Evolutionary conservation across 306 rosid genomes (phyloP).

Genomic region (Rosa rugosa): DNA sequence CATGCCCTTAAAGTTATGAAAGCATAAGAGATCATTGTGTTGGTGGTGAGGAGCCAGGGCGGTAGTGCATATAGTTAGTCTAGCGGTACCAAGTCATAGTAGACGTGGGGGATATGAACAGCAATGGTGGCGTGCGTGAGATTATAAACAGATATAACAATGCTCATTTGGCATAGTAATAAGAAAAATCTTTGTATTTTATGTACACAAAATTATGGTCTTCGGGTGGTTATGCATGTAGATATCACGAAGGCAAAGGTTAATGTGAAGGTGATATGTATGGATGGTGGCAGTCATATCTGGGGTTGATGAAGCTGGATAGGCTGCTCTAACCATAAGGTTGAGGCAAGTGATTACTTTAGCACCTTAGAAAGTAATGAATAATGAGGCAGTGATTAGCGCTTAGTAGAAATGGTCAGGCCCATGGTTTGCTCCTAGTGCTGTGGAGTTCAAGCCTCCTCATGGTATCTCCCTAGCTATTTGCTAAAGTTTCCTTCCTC

Average conservation of each 20-base stretch:
- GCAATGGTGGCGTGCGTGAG: background rate
- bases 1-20: background rate
- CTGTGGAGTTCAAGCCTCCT: background rate
- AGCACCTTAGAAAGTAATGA: background rate
- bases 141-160: background rate
- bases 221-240: slow-evolving; percentile 7
- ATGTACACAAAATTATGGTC: background rate
- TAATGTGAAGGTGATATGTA: background rate
- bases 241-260: background rate
- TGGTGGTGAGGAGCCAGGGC: background rate
- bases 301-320: background rate
- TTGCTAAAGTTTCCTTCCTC: background rate
- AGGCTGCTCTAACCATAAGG: background rate
- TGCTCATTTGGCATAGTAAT: background rate
- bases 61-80: background rate
- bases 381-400: background rate
- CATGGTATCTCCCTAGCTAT: background rate
- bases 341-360: slow-evolving; percentile 5
- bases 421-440: background rate
- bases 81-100: background rate
- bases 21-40: background rate
- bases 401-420: background rate
- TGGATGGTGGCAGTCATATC: slow-evolving; percentile 1
- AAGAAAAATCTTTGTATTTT: background rate
- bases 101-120: background rate